phyloP scores from a whole-genome alignment of 176 grass and related monocot species.

The Cymbopogon citratus region DNA sequence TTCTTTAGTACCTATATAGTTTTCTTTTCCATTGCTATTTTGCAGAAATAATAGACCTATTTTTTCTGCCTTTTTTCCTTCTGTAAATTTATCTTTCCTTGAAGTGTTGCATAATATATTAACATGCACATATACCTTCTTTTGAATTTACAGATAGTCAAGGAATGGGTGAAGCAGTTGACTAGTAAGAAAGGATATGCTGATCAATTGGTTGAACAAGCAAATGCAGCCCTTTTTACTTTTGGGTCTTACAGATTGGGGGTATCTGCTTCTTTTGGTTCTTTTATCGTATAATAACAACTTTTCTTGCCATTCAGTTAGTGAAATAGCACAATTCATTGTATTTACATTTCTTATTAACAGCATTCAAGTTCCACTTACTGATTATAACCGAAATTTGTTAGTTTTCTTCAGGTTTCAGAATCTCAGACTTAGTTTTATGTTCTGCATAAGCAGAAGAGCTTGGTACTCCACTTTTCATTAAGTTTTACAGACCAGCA shows the following conservation, averaged over 20 bases:
- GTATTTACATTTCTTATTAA: neutral
- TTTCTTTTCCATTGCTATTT: neutral
- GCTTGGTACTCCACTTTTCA: neutral
- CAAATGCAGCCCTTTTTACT: slow-evolving; percentile 89
- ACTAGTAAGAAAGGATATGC: slow-evolving; percentile 68
- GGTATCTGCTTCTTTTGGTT: slow-evolving; percentile 40
- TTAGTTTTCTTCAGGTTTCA: neutral
- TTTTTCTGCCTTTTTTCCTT: neutral
- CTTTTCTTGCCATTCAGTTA: neutral
- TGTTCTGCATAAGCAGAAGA: slow-evolving; percentile 7
- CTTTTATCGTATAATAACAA: slow-evolving; percentile 9
- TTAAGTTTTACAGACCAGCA: neutral
- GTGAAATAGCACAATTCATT: neutral
- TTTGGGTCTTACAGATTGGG: slow-evolving; percentile 94
- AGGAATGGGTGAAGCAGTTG: slow-evolving; percentile 79
- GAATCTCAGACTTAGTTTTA: neutral
- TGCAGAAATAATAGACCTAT: neutral
- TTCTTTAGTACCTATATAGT: neutral
- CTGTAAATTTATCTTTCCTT: neutral
- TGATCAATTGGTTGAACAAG: slow-evolving; percentile 76
- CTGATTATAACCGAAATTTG: neutral
- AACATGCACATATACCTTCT: neutral
- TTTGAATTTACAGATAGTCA: slow-evolving; percentile 57
- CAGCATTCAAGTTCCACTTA: neutral
- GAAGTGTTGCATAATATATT: neutral